Base-by-base conservation (phyloP, 768 basidiomycete species). In the Rhizopogon vulgaris region DNA sequence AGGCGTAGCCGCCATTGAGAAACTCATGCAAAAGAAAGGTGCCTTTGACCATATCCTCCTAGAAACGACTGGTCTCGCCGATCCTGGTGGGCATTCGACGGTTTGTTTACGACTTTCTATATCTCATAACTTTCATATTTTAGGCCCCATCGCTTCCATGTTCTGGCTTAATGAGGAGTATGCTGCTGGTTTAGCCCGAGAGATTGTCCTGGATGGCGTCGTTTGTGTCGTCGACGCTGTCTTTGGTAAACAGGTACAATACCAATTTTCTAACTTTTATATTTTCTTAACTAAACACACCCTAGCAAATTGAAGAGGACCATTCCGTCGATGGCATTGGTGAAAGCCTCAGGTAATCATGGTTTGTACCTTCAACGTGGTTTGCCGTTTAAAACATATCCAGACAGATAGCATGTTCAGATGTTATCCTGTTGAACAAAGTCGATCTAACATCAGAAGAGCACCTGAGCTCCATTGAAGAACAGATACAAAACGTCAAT, bases 21-120 rank as follows among this genome's bases (percentile, higher is more conserved):
- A 89, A 61, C 73, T 97, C 51, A 91, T 94, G 88, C 72, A 78
- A 58, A 79, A 82, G 49, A 91, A 87, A 62, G 93, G 92, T 24
- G 79, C 81, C 1, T 94, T 98, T 63, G 96, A 98, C 69, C 87
- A 97, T 67, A 96, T 99, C 56, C 72, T 99, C 39, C 76, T 99
- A 14, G 96, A 99, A 70, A 90, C 95, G 2, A 98, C 96, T 0
- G 95, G 95, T 0, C 76, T 98, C 7, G 95, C 95, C 9, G 95
- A 98, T 72, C 95, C 95, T 52, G 91, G 91, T 90, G 55, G 49
- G 69, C 52, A 18, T 50, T 37, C 9, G 22, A 17, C 14, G 8
- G 25, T 8, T 32, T 41, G 18, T 45, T 30, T 37, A 3, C 7
- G 24, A 49, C 28, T n/a, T 38, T 22, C 17, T 24, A 22, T 24